Conservation (phyloP, 352 stramenopile species). For the Aphanomyces invadans region DNA sequence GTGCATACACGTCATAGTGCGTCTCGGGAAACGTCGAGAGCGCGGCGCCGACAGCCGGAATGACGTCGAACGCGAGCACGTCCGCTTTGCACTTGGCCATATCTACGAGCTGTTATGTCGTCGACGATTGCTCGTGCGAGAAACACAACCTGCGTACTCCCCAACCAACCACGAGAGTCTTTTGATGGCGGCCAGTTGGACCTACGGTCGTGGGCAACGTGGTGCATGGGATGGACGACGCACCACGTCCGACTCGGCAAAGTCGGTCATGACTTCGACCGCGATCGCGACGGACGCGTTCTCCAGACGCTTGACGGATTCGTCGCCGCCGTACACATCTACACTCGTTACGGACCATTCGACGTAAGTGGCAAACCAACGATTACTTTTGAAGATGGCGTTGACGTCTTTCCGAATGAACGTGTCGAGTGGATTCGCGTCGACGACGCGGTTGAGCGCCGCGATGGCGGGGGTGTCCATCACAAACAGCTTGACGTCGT, state of each 20-base stretch:
- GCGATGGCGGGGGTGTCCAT: constrained; percentile 35
- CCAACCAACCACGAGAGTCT: background rate
- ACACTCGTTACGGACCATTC: background rate
- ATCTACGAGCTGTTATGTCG: background rate
- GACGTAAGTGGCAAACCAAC: background rate
- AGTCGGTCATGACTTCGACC: constrained; percentile 61
- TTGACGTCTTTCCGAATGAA: constrained; percentile 71
- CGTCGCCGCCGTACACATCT: constrained; percentile 50
- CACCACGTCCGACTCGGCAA: constrained; percentile 48
- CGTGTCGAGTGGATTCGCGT: constrained; percentile 55
- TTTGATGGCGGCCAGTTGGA: constrained; percentile 20
- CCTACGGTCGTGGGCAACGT: background rate
- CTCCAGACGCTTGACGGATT: constrained; percentile 54
- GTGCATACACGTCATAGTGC: constrained; percentile 17
- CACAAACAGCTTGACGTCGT: constrained; percentile 42
- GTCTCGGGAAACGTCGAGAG: constrained; percentile 4
- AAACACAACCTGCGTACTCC: background rate
- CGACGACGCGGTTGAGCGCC: constrained; percentile 45
- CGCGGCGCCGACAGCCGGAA: background rate
- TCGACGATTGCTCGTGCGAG: background rate
- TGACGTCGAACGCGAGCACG: background rate
- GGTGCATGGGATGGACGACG: constrained; percentile 1
- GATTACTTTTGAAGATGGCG: constrained; percentile 44
- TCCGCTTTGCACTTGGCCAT: background rate
- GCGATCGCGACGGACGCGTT: constrained; percentile 44